Conservation (phyloP, 192 early-diverging fungal genomes). For the Piromyces finnis region DNA sequence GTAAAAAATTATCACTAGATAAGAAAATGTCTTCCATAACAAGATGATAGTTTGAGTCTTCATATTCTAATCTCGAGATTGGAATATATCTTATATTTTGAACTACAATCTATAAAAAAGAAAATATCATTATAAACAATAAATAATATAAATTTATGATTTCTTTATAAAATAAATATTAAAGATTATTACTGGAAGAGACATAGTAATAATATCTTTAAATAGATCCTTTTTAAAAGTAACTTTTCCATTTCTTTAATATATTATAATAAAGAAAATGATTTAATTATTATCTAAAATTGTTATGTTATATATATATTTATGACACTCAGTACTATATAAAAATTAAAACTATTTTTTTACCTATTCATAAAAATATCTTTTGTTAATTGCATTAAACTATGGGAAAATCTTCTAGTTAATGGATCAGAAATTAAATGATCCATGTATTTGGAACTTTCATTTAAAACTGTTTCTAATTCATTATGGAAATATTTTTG, state of each 20-base stretch:
- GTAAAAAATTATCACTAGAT: conserved; percentile 15
- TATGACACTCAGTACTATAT: too few species aligned
- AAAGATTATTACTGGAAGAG: conserved; percentile 5
- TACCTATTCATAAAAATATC: conserved; percentile 9
- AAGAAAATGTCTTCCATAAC: conserved; percentile 16
- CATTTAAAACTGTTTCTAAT: not conserved
- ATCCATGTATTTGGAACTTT: not conserved
- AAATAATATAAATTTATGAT: too few species aligned
- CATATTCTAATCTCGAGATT: conserved; percentile 19
- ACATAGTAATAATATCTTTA: conserved; percentile 10
- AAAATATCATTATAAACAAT: too few species aligned
- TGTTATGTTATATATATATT: not conserved
- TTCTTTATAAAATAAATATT: too few species aligned
- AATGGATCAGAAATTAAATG: conserved; percentile 4
- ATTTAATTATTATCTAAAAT: not conserved
- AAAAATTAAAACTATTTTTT: not conserved
- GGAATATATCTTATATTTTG: conserved; percentile 19
- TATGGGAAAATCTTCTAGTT: conserved; percentile 6
- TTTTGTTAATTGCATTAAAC: not conserved
- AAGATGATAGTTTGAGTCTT: conserved; percentile 10
- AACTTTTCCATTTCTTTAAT: conserved; percentile 7
- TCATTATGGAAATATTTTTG: not conserved
- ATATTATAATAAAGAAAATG: not conserved
- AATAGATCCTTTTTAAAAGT: conserved; percentile 10
- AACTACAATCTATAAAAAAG: conserved; percentile 6